phyloP scores from a whole-genome alignment of 2,329 filamentous ascomycete species.

The Teratosphaeriaceae sp. region DNA sequence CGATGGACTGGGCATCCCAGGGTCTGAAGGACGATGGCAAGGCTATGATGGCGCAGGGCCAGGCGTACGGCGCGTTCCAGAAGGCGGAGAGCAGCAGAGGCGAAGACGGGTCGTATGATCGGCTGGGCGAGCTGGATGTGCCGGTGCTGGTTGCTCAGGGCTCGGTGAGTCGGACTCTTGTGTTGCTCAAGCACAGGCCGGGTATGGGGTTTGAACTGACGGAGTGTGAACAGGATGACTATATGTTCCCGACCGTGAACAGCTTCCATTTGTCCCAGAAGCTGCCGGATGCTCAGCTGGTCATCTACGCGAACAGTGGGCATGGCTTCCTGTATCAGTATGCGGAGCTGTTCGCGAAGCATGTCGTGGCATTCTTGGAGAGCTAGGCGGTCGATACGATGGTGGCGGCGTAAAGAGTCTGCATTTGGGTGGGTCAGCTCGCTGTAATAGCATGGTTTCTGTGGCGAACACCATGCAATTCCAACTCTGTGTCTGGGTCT shows the following conservation, averaged over 20 bases:
- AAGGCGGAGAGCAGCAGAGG: not conserved
- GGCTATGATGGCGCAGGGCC: not conserved
- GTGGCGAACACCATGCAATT: too few relatives aligned
- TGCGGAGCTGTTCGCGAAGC: constrained; percentile 1
- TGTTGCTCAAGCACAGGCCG: too few relatives aligned
- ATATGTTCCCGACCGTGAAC: not conserved
- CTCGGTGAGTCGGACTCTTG: not conserved
- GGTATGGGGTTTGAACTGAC: not conserved
- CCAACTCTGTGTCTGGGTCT: too few relatives aligned
- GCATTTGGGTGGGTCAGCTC: too few relatives aligned
- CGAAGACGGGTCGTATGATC: not conserved
- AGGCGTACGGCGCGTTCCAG: not conserved
- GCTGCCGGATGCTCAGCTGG: constrained; percentile 8
- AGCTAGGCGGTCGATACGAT: too few relatives aligned
- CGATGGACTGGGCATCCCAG: not conserved
- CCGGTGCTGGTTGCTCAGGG: not conserved
- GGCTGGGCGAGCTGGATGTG: not conserved
- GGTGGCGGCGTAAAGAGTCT: too few relatives aligned
- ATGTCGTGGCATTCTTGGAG: not conserved
- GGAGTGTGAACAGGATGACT: not conserved
- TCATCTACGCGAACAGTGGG: constrained; percentile 7
- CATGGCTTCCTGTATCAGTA: constrained; percentile 9
- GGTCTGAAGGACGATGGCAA: not conserved
- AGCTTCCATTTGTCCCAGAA: constrained; percentile 3
- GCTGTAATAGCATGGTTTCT: too few relatives aligned